Percentiles rank a stretch among this genome's conserved stretches.
Conservation (phyloP, 1,139 yeast species). For the Lodderomyces parapsilosis region DNA sequence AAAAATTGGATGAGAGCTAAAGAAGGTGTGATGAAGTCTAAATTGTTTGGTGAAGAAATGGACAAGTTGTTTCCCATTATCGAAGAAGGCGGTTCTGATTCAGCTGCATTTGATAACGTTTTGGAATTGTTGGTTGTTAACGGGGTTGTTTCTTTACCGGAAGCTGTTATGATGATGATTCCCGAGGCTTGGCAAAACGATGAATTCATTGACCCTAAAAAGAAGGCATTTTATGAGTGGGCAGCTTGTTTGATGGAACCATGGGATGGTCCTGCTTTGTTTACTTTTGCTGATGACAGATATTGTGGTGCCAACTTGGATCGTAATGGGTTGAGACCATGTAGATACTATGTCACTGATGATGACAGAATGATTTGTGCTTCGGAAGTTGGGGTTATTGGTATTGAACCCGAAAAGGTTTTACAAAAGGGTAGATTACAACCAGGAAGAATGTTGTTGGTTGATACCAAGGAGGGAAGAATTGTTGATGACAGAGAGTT, state of each 20-base stretch:
- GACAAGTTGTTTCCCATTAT: constrained; percentile 91
- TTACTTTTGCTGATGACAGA: constrained; percentile 95
- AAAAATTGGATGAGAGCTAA: constrained; percentile 99
- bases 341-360: constrained; percentile 93
- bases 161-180: constrained; percentile 94
- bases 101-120: constrained; percentile 98
- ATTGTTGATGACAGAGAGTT: constrained; percentile 91
- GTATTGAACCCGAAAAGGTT: constrained; percentile 78
- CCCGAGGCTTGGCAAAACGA: constrained; percentile 99
- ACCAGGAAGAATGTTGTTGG: constrained; percentile 95
- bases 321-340: constrained; percentile 96
- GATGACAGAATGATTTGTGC: constrained; percentile 98
- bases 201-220: constrained; percentile 79
- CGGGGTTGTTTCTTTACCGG: constrained; percentile 90
- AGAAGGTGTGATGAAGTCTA: constrained; percentile 93
- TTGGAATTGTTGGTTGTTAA: constrained; percentile 87
- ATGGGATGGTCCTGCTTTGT: constrained; percentile 99
- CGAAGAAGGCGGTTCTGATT: constrained; percentile 98
- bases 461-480: constrained; percentile 89
- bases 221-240: constrained; percentile 97
- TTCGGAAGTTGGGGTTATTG: constrained; percentile 96
- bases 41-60: constrained; percentile 85
- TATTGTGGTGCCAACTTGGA: constrained; percentile 98
- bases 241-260: constrained; percentile 99
- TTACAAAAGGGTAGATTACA: constrained; percentile 90